Conservation (phyloP, 345 rosid species). For the Erodium maritimum region DNA sequence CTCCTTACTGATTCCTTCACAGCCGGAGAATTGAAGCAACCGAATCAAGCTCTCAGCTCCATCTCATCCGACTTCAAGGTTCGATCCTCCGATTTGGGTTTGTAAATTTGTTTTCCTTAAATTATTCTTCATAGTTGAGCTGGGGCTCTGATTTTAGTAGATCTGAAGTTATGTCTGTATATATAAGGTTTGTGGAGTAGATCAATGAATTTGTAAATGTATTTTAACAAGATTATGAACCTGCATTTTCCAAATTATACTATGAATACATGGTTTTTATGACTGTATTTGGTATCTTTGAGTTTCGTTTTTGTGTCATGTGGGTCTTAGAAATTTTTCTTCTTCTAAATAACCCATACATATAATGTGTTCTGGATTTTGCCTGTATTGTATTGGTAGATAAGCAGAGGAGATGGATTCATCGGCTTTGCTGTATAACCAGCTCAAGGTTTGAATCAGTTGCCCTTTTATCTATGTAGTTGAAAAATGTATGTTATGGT, state of each 20-base stretch:
- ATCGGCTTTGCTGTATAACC: slow-evolving; percentile 39
- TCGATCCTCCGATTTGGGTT: no score
- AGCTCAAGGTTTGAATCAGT: slow-evolving; percentile 46
- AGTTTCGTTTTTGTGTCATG: not conserved
- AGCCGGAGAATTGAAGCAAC: no score
- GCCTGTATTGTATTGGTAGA: not conserved
- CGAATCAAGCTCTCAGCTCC: no score
- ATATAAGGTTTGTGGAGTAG: not conserved
- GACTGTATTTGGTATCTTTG: no score
- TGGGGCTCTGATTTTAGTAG: no score
- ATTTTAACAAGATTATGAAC: not conserved
- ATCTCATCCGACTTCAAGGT: no score
- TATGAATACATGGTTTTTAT: no score
- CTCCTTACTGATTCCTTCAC: no score
- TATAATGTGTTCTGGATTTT: not conserved
- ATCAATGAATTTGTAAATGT: not conserved
- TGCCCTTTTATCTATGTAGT: not conserved
- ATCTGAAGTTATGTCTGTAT: no score
- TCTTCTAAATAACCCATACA: not conserved
- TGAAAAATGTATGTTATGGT: not conserved
- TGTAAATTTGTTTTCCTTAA: no score
- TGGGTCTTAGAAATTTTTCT: not conserved
- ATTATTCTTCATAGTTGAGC: no score
- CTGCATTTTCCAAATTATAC: not conserved
- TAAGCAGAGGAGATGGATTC: slow-evolving; percentile 30